These are phyloP conservation scores for Tulasnella sp. DNA, from an alignment of 768 basidiomycete species.

Conservation along the genomic window DNA sequence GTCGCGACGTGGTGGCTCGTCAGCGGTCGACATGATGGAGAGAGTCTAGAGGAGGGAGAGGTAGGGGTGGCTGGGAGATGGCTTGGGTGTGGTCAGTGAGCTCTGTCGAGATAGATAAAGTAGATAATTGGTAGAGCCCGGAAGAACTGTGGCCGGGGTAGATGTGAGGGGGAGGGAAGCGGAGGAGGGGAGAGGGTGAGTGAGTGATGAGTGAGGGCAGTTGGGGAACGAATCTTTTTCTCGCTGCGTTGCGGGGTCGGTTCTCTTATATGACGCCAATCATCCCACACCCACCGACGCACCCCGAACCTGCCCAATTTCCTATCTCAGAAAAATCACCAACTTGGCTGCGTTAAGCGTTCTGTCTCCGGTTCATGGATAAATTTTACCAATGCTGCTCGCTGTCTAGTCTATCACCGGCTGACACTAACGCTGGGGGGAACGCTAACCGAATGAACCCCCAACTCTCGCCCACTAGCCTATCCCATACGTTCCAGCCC, in stretches of 20 bases:
- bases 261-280: constrained; percentile 11
- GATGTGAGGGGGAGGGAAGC: background rate
- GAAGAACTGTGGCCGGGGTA: background rate
- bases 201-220: background rate
- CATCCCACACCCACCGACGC: background rate
- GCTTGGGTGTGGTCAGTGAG: background rate
- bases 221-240: constrained; percentile 7
- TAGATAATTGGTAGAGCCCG: background rate
- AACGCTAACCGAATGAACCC: background rate
- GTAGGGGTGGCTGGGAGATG: background rate
- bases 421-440: background rate
- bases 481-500: background rate
- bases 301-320: background rate
- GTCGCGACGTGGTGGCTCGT: constrained; percentile 45
- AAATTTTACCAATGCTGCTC: background rate
- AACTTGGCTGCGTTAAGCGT: background rate
- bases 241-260: background rate
- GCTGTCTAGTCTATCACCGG: background rate
- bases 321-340: background rate
- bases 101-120: background rate
- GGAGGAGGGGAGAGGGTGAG: background rate
- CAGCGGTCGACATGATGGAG: constrained; percentile 3
- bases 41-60: background rate
- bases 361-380: background rate
- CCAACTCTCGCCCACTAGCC: background rate